Percentiles rank a stretch among this genome's conserved stretches.
Conservation (phyloP, 2,329 filamentous ascomycete genomes). For the Beauveria brongniartii region DNA sequence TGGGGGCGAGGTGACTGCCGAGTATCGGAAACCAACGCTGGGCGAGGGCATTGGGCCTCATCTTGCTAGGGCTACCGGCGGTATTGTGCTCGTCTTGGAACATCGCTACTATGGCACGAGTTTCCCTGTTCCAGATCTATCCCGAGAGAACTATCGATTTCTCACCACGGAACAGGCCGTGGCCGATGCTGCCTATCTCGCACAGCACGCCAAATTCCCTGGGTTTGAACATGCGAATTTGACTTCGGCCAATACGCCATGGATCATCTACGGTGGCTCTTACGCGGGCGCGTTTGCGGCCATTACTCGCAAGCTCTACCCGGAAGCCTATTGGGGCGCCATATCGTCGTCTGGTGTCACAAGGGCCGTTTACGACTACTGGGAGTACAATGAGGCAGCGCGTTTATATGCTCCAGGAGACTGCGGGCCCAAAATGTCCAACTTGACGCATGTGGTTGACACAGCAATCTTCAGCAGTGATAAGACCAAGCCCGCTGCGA, state of each 20-base stretch:
- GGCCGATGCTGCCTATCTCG: slow-evolving; percentile 76
- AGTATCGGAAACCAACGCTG: slow-evolving; percentile 56
- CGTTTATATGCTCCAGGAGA: slow-evolving; percentile 42
- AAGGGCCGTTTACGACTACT: slow-evolving; percentile 70
- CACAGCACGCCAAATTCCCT: slow-evolving; percentile 60
- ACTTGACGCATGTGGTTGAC: slow-evolving; percentile 43
- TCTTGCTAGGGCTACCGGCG: slow-evolving; percentile 61
- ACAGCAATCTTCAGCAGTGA: slow-evolving; percentile 37
- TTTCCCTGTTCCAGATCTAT: slow-evolving; percentile 58
- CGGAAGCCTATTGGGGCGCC: slow-evolving; percentile 67
- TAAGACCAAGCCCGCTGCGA: slow-evolving; percentile 29
- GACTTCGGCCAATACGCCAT: slow-evolving; percentile 57
- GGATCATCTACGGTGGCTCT: slow-evolving; percentile 74
- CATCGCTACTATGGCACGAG: slow-evolving; percentile 81
- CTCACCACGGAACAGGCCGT: slow-evolving; percentile 76
- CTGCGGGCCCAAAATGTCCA: slow-evolving; percentile 58
- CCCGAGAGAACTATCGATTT: slow-evolving; percentile 65
- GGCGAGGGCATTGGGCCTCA: slow-evolving; percentile 70
- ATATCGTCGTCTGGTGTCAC: slow-evolving; percentile 78
- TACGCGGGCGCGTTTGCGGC: slow-evolving; percentile 77
- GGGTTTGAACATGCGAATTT: slow-evolving; percentile 61
- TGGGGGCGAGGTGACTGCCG: slow-evolving; percentile 59
- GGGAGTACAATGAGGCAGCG: slow-evolving; percentile 49
- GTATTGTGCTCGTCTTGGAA: slow-evolving; percentile 73
- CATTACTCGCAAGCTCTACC: slow-evolving; percentile 67